Base-by-base conservation (phyloP, 805 yeast species). In the Metschnikowia cubensis region DNA sequence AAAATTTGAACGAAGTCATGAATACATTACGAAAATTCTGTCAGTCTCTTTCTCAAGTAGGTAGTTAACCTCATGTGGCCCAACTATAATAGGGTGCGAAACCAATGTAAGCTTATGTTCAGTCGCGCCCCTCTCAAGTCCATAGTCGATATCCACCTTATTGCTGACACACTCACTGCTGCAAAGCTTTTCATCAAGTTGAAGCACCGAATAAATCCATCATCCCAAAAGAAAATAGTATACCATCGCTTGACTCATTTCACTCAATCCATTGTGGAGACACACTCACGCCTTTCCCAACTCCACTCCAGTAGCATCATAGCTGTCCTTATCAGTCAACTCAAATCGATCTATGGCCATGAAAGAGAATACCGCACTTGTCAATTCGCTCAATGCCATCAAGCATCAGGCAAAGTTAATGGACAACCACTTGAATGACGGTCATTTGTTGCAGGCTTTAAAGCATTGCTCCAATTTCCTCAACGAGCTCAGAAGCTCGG, bases 381-480 rank as follows among this genome's bases (percentile, higher is more conserved):
- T 25, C 48, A 60, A 63, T 36, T 64, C 71, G 50, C 60, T 72
- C 29, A 50, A 49, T 46, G 67, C 57, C 53, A 87, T 91, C 59
- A 78, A 77, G 54, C 87, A 83, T 55, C 95, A 91, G 64, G 81
- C 87, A 4, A 71, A 72, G 46, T 77, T 79, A 61, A 89, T 92
- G 96, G 82, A 85, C 57, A 85, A 83, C 60, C 80, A 89, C 58
- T 74, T 92, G 51, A 85, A 83, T 51, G 74, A 81, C 11, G 67
- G 70, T 52, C 82, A 82, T 61, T 76, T 92, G 47, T 84, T 92
- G 82, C 95, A 85, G 62, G 96, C 97, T 1, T 69, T 94, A 50
- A 88, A 89, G 59, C 94, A 90, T 63, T 89, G 96, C 33, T 82
- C 96, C 32, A 81, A 84, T 29, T 82, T 90, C 71, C 74, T 94